Evolutionary conservation across 106 monocot species (phyloP), one percentile per base, ranked within the genome.

Genomic region (Dendrobium huoshanense): DNA sequence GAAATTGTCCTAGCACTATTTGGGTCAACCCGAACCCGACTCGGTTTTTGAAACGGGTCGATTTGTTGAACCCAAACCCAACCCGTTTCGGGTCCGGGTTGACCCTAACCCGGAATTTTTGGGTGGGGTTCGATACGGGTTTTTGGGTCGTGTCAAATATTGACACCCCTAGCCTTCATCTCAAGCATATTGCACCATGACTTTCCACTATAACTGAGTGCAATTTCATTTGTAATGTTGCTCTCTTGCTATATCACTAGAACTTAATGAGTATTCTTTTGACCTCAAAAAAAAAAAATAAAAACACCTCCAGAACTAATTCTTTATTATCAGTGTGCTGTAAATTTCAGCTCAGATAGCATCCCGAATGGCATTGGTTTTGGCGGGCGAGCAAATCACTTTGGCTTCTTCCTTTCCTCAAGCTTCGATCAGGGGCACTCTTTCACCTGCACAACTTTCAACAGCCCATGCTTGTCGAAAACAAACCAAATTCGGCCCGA

Each of bases 311-410:
- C 8, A 68, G 17, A 31, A 9, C 68, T 70, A 70, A 70, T 80
- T 72, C 77, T 41, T 79, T 81, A 22, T 75, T 70, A n/a, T 45
- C 75, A 99, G 98, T 99, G 88, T 89, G 98, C 92, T 45, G 81
- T 91, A 65, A 89, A 88, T 86, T 99, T 92, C 85, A 95, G 92
- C 84, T 99, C 98, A 6, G 98, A 95, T 19, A 88, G 88, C 87
- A 95, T 99, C 40, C 98, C 98, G 1, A 99, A 99, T 67, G 98
- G 98, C 40, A 81, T 99, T 65, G 98, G 98, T n/a, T 93, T 95
- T 80, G 95, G 95, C 72, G 98, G 95, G 15, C 78, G 84, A 54
- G 78, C 87, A n/a, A 86, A 90, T 79, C 98, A 99, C 84, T 95
- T 95, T 73, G 98, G 98, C 49, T 83, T 95, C 42, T 99, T 95